phyloP scores from a whole-genome alignment of 208 protist genomes.

The Zelonia costaricensis region DNA sequence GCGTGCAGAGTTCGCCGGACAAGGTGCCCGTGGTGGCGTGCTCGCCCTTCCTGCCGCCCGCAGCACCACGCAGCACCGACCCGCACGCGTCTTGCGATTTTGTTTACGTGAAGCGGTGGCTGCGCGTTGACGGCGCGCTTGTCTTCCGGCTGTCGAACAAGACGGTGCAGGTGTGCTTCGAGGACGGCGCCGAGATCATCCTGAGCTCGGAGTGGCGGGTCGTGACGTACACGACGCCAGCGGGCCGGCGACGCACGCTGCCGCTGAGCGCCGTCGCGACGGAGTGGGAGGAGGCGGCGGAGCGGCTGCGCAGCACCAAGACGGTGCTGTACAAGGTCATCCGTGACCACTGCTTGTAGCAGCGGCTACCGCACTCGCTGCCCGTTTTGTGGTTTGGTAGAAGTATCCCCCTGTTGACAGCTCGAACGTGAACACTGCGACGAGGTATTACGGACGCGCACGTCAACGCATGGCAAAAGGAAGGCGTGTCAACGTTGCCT shows the following conservation, averaged over 20 bases:
- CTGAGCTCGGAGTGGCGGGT: conserved; percentile 86
- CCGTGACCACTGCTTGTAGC: conserved; percentile 36
- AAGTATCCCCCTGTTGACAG: background rate
- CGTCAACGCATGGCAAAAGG: too few relatives aligned
- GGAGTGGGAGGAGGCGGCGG: conserved; percentile 38
- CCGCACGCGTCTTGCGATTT: conserved; percentile 68
- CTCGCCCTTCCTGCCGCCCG: conserved; percentile 40
- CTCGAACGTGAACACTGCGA: too few relatives aligned
- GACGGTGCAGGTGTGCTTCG: conserved; percentile 95
- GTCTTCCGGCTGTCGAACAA: conserved; percentile 96
- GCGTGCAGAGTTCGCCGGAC: conserved; percentile 39
- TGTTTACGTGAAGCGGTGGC: conserved; percentile 96
- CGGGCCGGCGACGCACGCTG: conserved; percentile 43
- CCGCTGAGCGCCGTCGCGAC: conserved; percentile 32
- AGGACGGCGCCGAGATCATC: conserved; percentile 94
- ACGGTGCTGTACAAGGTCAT: conserved; percentile 39
- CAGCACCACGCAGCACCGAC: conserved; percentile 39
- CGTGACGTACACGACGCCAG: conserved; percentile 84
- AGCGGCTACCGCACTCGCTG: too few relatives aligned
- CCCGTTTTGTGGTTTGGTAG: too few relatives aligned
- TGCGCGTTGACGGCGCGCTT: conserved; percentile 91
- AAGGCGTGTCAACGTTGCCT: too few relatives aligned
- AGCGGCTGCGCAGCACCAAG: conserved; percentile 41
- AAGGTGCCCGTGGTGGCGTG: conserved; percentile 66
- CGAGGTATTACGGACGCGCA: too few relatives aligned